phyloP scores from a whole-genome alignment of 805 yeast species.

The Ascoidea tarda region DNA sequence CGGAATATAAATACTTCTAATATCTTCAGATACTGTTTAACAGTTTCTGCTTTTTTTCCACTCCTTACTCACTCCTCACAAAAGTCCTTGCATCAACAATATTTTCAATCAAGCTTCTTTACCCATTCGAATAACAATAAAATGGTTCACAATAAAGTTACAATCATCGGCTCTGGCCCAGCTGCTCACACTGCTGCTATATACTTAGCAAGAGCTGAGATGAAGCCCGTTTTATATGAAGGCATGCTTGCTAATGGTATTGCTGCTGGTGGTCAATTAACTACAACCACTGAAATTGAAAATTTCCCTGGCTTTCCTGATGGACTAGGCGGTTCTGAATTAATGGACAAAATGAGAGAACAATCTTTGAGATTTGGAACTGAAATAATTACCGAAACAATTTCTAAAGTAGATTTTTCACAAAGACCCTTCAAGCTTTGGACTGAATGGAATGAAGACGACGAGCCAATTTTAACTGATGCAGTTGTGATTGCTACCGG shows the following conservation, averaged over 20 bases:
- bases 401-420: slow-evolving; percentile 82
- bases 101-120: no score
- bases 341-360: slow-evolving; percentile 89
- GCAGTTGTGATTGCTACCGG: slow-evolving; percentile 93
- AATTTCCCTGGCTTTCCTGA: slow-evolving; percentile 98
- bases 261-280: slow-evolving; percentile 98
- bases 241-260: slow-evolving; percentile 94
- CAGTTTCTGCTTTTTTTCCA: no score
- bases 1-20: no score
- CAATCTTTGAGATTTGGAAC: slow-evolving; percentile 88
- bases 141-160: slow-evolving; percentile 77
- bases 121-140: slow-evolving; percentile 13
- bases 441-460: slow-evolving; percentile 79
- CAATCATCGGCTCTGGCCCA: slow-evolving; percentile 94
- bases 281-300: slow-evolving; percentile 97
- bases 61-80: no score
- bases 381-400: slow-evolving; percentile 87
- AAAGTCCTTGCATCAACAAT: no score
- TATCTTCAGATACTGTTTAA: no score
- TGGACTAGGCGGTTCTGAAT: slow-evolving; percentile 73
- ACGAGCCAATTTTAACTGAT: slow-evolving; percentile 83
- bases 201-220: slow-evolving; percentile 92
- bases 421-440: slow-evolving; percentile 89
- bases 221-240: slow-evolving; percentile 85
- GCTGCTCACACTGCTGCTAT: slow-evolving; percentile 99